Evolutionary conservation across 176 grass and related monocot species (phyloP), one percentile per base, ranked within the genome.

Genomic region (Bonia amplexicaulis): DNA sequence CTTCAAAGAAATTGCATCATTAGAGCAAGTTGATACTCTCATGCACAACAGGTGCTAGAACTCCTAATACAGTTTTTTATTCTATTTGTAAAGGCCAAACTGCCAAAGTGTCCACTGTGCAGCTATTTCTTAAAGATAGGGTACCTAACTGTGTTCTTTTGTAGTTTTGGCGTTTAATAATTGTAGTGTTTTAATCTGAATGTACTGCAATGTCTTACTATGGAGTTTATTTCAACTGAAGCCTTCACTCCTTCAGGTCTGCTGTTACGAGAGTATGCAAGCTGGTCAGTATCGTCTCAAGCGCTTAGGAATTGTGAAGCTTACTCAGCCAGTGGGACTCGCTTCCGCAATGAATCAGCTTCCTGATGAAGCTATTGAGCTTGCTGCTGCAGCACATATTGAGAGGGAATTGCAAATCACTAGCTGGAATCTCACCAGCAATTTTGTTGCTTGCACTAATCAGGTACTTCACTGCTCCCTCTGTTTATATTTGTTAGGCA

Each of bases 191-290:
- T 78, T 29, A 68, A 48, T 79, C 23, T 51, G 41, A 55, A 69
- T 66, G 40, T 80, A 54, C 64, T n/a, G 7, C 3, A 2, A 68
- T 53, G 29, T 37, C 48, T 80, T 85, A 64, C 42, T 81, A 63
- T 69, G 53, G 63, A 81, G 44, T 69, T 71, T 51, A 62, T 77
- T 35, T 29, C 23, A 61, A 73, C 58, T 67, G 46, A 79, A 87
- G 23, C 1, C 12, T 9, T 63, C 29, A 20, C 44, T 86, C 53
- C 48, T 67, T 82, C 84, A 98, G 96, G 96, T 98, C 9, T 98
- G 93, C 73, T 95, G 91, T 85, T 93, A 90, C 86, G 96, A 98
- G 86, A 98, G 93, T 85, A 95, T 95, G 96, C 93, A 92, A 89
- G 93, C 96, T 89, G 96, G 91, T 52, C 72, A 87, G 23, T 87